Evolutionary conservation across 2,329 filamentous ascomycete species (phyloP), one percentile per base, ranked within the genome.

Genomic region (Cercospora sesami): DNA sequence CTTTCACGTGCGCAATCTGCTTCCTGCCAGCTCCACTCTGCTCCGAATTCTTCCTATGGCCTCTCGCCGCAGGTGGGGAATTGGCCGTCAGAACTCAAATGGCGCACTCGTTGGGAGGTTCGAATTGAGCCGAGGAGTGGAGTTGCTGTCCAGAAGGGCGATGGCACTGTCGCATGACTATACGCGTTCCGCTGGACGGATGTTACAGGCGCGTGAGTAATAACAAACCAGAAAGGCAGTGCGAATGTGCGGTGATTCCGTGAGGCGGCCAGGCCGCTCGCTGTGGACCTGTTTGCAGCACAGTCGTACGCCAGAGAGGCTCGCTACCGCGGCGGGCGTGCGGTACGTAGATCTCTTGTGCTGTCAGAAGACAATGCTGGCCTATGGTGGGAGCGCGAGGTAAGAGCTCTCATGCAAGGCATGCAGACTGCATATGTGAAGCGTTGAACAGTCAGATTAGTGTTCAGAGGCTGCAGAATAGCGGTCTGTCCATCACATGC

Each of bases 31-130:
- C 61, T 55, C 61, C 45, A 57, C 61, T 51, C 53, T 21, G 23
- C 60, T 63, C 61, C 61, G 61, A 63, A 36, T 63, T 63, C 61
- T 63, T 63, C 61, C 61, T 63, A 39, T 30, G 23, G 14, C 10
- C 10, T 33, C 30, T 28, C 18, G 33, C 16, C 33, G 18, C 23
- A 63, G 31, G 61, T 63, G 45, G 61, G 53, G 61, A 63, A 55
- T 51, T 23, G 45, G 10, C 45, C 45, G 45, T 23, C 45, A 23
- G 45, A 51, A 51, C 18, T 51, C 45, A 51, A 51, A 51, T 51
- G n/a, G 39, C 45, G 21, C 45, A 5, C 21, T 53, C 26, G 60
- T 51, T 31, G 28, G 60, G 23, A 48, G 5, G 6, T 30, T n/a
- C 16, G 39, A 33, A 33, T 28, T 12, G 42, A 18, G 33, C 39